These are phyloP conservation scores for Rugosomyces carneus DNA, from an alignment of 1,284 basidiomycete genomes.

Conservation along the genomic window DNA sequence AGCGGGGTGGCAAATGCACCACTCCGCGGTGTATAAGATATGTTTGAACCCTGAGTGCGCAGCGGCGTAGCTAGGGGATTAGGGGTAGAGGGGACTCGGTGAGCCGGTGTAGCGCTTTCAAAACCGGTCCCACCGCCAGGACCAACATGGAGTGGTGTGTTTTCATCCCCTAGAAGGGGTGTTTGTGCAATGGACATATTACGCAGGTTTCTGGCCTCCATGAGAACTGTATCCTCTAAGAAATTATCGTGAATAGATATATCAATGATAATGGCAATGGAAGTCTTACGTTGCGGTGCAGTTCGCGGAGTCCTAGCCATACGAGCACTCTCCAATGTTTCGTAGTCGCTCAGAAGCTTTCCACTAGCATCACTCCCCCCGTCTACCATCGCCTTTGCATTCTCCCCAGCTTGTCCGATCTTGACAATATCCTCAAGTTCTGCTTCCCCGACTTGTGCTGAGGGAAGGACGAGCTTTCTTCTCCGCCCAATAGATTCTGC, in stretches of 20 bases:
- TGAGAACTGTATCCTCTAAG: slow-evolving; percentile 86
- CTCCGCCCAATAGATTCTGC: slow-evolving; percentile 92
- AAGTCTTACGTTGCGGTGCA: slow-evolving; percentile 78
- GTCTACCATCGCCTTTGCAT: slow-evolving; percentile 77
- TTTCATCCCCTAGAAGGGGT: slow-evolving; percentile 93
- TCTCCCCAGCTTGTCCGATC: slow-evolving; percentile 91
- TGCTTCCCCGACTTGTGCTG: slow-evolving; percentile 91
- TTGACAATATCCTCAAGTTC: slow-evolving; percentile 99
- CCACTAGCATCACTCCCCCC: slow-evolving; percentile 83
- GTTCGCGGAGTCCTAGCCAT: slow-evolving; percentile 92
- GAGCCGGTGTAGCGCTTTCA: slow-evolving; percentile 87
- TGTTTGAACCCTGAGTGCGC: slow-evolving; percentile 37
- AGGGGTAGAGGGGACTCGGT: slow-evolving; percentile 84
- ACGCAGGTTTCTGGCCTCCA: slow-evolving; percentile 91
- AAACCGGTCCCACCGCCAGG: slow-evolving; percentile 79
- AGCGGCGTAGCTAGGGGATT: slow-evolving; percentile 91
- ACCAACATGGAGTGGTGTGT: slow-evolving; percentile 81
- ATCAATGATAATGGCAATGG: neutral
- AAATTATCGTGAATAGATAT: neutral
- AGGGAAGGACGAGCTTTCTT: slow-evolving; percentile 80
- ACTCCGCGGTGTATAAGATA: too few relatives aligned
- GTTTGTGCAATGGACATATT: slow-evolving; percentile 92
- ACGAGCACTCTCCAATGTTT: slow-evolving; percentile 79
- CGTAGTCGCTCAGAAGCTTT: slow-evolving; percentile 87
- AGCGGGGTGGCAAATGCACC: slow-evolving; percentile 66